phyloP scores from a whole-genome alignment of 1,139 yeast species.

The Dujonia santamariae region DNA sequence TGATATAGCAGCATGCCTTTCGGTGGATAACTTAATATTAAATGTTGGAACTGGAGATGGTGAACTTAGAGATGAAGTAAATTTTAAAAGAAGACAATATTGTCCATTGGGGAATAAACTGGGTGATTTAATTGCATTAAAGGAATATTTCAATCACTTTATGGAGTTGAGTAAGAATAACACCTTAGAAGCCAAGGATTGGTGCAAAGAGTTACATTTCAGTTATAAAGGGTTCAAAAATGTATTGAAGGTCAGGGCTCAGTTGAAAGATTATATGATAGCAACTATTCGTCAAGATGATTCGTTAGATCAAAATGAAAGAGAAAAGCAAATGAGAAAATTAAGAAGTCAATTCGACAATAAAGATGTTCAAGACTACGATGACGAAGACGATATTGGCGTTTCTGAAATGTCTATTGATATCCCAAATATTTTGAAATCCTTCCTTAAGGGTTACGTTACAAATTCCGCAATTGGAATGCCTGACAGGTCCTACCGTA shows the following conservation, averaged over 20 bases:
- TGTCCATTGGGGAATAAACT: conserved; percentile 67
- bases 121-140: conserved; percentile 84
- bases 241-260: conserved; percentile 72
- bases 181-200: conserved; percentile 52
- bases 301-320: conserved; percentile 23
- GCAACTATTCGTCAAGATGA: conserved; percentile 42
- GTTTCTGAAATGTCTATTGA: conserved; percentile 26
- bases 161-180: conserved; percentile 37
- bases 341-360: conserved; percentile 25
- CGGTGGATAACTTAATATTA: conserved; percentile 82
- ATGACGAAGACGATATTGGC: conserved; percentile 22
- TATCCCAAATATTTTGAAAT: conserved; percentile 61
- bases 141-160: conserved; percentile 71
- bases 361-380: conserved; percentile 12
- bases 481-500: conserved; percentile 91
- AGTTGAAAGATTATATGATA: conserved; percentile 69
- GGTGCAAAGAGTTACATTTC: conserved; percentile 81
- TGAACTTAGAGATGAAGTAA: conserved; percentile 78
- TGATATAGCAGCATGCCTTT: conserved; percentile 88
- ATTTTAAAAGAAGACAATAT: conserved; percentile 54
- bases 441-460: conserved; percentile 78
- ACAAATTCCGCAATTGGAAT: conserved; percentile 89
- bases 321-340: conserved; percentile 24
- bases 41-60: conserved; percentile 63
- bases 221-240: conserved; percentile 79